Base-by-base conservation (phyloP, 1,139 yeast species). In the Candida pseudoviswanathii region DNA sequence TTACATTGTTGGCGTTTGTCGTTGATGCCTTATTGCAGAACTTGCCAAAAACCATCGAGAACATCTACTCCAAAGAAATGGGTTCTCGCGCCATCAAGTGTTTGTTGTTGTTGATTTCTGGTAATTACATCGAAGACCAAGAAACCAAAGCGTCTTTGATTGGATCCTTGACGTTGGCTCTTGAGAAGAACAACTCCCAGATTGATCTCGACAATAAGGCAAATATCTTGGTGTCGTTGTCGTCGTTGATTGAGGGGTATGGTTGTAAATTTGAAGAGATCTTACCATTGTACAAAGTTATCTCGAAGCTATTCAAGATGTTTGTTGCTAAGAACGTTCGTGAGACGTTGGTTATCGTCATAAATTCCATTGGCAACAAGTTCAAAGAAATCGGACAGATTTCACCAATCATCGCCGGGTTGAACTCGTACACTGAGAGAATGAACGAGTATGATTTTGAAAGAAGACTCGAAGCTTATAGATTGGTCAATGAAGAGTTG, bases 371-470 rank as follows among this genome's bases (percentile, higher is more conserved):
- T 51, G 91, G 94, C 8, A 62, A 62, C 1, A 78, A 78, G 51
- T 81, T 82, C 51, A 60, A 61, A 1, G 77, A 77, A 6, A 68
- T 80, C 37, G 61, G 66, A 22, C 64, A 70, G 5, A 80, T 84
- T 27, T 80, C 86, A 2, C 59, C 64, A 0, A 64, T 91, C 22
- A 63, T 90, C 9, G 70, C 70, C 3, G 89, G 84, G 32, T 70
- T 94, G 54, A 92, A 92, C 63, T 76, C 97, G 0, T 89, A 74
- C 59, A 82, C 91, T 0, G 79, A 71, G 43, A 78, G 90, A 51
- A 70, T 90, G 53, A 86, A 82, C 42, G 90, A 87, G 55, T 85
- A 89, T 40, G 96, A 95, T 67, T 94, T 86, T 65, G 94, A 85
- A 51, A 78, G 79, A 51, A 78, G 96, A 50, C 70, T 92, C 44